Base-by-base conservation (phyloP, 108 stramenopile genomes). In the Cyclotella baltica region DNA sequence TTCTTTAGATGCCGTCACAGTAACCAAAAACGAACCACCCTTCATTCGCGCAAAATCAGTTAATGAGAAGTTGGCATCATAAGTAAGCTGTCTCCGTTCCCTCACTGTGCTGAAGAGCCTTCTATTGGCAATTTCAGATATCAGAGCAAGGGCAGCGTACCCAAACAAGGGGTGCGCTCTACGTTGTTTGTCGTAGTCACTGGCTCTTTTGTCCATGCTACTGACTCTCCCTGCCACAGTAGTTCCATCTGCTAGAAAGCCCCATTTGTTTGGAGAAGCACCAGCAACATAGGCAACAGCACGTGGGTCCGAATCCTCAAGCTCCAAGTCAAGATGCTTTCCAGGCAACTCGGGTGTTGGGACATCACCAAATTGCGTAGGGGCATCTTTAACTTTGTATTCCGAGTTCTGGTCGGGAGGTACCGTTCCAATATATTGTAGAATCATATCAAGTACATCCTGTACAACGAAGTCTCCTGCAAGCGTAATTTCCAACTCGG, bases 21-120 rank as follows among this genome's bases (percentile, higher is more conserved):
- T 94, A 47, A 98, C 94, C 56, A 97, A 81, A 88, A 97, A 98
- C 94, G 95, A 98, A 25, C 97, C 95, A 55, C 98, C 98, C 63
- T 89, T 73, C 58, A 97, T 67, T n/a, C 94, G 87, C 83, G 97
- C 96, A 88, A 92, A 96, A 37, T 90, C 88, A 28, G 94, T 92
- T 10, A 97, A 89, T 8, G 94, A 93, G 72, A 98, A 97, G 86
- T 97, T 98, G 62, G 98, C 98, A 77, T 98, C 98, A 75, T 98
- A 98, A 0, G 97, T 98, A 1, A 98, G 86, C 69, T 97, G 97
- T 71, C 94, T 96, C 73, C 96, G 78, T 72, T 98, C 98, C 61
- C 98, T 86, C 25, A 98, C 97, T 29, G 89, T 96, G 65, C 89
- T 90, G 70, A 98, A 98, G 28, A 98, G 87, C 33, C 98, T 86